Evolutionary conservation across 495 filamentous ascomycete genomes (phyloP).

Genomic region (Penicillium steckii): DNA sequence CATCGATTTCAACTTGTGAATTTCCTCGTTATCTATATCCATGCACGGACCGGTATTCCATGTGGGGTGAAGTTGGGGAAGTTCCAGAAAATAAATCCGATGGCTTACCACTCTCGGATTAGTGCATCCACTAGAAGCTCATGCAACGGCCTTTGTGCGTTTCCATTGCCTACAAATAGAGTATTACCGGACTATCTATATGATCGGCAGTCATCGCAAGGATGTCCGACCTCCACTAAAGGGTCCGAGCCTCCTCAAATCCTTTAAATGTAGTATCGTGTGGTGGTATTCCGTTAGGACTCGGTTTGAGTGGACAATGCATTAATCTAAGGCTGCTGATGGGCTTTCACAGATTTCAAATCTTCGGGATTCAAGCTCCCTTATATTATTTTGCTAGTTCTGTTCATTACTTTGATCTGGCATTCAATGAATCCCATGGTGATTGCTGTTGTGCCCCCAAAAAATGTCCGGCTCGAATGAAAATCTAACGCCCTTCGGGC

Average conservation of each 20-base stretch:
- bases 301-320: background rate
- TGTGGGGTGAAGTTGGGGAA: conserved; percentile 4
- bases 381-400: too few relatives aligned
- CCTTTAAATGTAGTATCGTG: conserved; percentile 9
- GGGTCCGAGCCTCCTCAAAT: conserved; percentile 3
- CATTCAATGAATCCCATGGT: too few relatives aligned
- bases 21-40: background rate
- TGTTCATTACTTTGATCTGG: too few relatives aligned
- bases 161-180: background rate
- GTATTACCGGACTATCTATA: background rate
- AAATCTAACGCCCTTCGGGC: conserved; percentile 38
- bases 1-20: background rate
- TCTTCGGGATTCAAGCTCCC: background rate
- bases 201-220: conserved; percentile 8
- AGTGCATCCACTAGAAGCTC: background rate
- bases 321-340: too few relatives aligned
- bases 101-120: background rate
- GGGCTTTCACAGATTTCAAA: too few relatives aligned
- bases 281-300: conserved; percentile 5
- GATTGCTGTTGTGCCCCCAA: too few relatives aligned
- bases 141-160: background rate
- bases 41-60: background rate
- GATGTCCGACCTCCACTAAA: conserved; percentile 4
- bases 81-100: background rate
- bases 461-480: too few relatives aligned